A percentile compares a stretch with the other conserved stretches of the same genome.
These are phyloP conservation scores for Ajuga reptans DNA, from an alignment of 305 asterid genomes.

Conservation along the genomic window DNA sequence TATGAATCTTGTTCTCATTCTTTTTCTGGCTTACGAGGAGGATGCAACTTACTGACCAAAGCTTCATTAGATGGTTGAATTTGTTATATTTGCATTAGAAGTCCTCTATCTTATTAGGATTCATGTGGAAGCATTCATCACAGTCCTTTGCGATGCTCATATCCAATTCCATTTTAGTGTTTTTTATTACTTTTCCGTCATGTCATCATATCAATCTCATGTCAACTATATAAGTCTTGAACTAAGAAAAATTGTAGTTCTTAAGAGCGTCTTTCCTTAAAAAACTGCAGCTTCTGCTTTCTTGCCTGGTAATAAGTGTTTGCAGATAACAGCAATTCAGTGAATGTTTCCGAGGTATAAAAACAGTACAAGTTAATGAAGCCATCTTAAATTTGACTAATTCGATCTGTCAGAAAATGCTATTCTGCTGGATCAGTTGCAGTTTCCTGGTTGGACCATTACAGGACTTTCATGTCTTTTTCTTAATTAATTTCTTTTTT, in stretches of 20 bases:
- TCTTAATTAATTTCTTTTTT: conserved; percentile 9
- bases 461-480: not conserved
- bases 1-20: conserved; percentile 1
- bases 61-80: not conserved
- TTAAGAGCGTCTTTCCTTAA: conserved; percentile 6
- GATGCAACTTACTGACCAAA: not conserved
- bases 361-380: conserved; percentile 6
- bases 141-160: not conserved
- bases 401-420: conserved; percentile 17
- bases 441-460: conserved; percentile 17
- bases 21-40: conserved; percentile 4
- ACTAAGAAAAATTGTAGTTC: conserved; percentile 6
- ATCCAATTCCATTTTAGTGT: not conserved
- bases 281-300: conserved; percentile 16
- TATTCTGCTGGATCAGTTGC: conserved; percentile 6
- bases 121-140: not conserved
- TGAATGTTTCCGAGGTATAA: not conserved
- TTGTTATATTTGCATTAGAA: not conserved
- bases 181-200: not conserved
- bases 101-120: not conserved
- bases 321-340: conserved; percentile 8
- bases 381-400: conserved; percentile 6
- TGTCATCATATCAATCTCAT: conserved; percentile 3
- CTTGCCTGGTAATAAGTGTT: conserved; percentile 16
- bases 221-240: conserved; percentile 11